Evolutionary conservation across 164 flowering plant species (phyloP), one percentile per base, ranked within the genome.

Genomic region (Kingdonia uniflora): DNA sequence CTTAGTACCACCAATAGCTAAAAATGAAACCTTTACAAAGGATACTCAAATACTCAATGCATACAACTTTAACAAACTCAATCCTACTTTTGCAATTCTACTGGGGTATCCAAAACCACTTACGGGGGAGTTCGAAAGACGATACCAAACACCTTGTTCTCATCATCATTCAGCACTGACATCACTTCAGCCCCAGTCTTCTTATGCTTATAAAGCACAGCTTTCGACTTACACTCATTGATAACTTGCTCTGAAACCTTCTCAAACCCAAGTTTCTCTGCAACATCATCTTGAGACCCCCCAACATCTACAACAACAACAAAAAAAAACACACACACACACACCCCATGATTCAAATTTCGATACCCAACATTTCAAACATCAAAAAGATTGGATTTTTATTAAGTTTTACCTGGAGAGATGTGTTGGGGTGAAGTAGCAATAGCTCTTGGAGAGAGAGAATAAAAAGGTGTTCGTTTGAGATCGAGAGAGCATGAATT

Each of bases 101-200:
- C 35, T 29, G 8, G 8, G 8, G 8, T 29, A n/a, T n/a, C n/a
- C n/a, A n/a, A 29, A 29, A 29, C 6, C 35, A 29, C 35, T 29
- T 29, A 29, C 95, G 97, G 97, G 6, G 97, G 97, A 23, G 96
- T 92, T 1, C 99, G 76, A 47, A 94, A 80, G 59, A 89, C 95
- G 49, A 94, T 70, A 26, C 99, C 99, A 42, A 94, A 94, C 24
- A 86, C 95, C 70, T 94, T 94, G 45, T 94, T 94, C 90, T 94
- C 99, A 59, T 89, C 99, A 42, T 84, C 85, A 54, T 86, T 94
- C 0, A 80, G 65, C 6, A 92, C 81, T 6, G 98, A 88, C 95
- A 92, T 88, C 13, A 92, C 81, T 66, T 92, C 78, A 5, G 89
- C 86, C 6, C 96, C 94, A 7, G 96, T 92, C 63, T 82, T 87